A percentile compares a stretch with the other conserved stretches of the same genome.
Evolutionary conservation across 306 rosid species (phyloP).

Genomic region (Abrus pulchellus): DNA sequence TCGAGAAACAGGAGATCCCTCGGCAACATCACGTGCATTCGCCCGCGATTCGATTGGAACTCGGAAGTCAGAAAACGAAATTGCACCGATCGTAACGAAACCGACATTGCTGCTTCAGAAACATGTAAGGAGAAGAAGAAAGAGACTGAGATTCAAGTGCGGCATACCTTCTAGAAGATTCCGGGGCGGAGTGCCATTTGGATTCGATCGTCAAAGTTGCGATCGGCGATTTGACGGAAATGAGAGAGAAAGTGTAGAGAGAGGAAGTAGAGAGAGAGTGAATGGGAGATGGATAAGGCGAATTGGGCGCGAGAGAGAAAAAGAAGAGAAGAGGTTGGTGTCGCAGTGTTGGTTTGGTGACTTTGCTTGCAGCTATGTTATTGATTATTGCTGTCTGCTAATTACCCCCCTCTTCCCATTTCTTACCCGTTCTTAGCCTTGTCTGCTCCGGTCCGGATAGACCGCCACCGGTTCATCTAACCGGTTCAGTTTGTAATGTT

Average conservation of each 20-base stretch:
- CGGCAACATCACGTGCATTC: constrained; percentile 27
- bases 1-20: constrained; percentile 44
- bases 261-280: constrained; percentile 39
- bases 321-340: constrained; percentile 36
- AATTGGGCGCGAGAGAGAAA: constrained; percentile 65
- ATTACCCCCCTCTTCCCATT: constrained; percentile 26
- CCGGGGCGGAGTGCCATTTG: constrained; percentile 35
- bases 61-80: background rate
- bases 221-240: constrained; percentile 46
- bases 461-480: background rate
- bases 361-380: constrained; percentile 28
- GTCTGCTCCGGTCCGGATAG: constrained; percentile 25
- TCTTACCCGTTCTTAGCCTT: constrained; percentile 9
- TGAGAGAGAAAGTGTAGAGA: constrained; percentile 29
- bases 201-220: constrained; percentile 33
- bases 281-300: constrained; percentile 43
- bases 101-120: constrained; percentile 29
- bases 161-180: constrained; percentile 43
- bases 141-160: constrained; percentile 12
- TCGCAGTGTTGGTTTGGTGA: background rate
- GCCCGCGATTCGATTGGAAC: constrained; percentile 37
- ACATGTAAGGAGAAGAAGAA: background rate
- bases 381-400: constrained; percentile 27
- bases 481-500: background rate
- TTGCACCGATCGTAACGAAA: constrained; percentile 44